phyloP scores from a whole-genome alignment of 2,329 filamentous ascomycete genomes.

The Colletotrichum godetiae region DNA sequence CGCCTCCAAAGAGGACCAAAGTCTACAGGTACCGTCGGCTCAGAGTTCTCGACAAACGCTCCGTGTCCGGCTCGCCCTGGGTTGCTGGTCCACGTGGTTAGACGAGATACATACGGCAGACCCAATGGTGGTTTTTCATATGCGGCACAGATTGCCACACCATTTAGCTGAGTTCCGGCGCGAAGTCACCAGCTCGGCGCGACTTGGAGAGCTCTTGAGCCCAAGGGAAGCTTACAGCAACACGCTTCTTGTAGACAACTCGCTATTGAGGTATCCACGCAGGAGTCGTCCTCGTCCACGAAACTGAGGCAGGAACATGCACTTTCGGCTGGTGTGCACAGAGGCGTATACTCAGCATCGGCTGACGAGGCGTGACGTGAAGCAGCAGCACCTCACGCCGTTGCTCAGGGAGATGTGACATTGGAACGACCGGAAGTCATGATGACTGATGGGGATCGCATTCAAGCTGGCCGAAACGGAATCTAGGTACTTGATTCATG shows the following conservation, averaged over 20 bases:
- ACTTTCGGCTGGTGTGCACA: background rate
- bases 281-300: background rate
- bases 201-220: constrained; percentile 6
- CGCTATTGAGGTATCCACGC: background rate
- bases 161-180: constrained; percentile 23
- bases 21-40: constrained; percentile 3
- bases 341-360: background rate
- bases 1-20: constrained; percentile 18
- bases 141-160: constrained; percentile 18
- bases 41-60: constrained; percentile 27
- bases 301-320: background rate
- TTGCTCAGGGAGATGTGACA: constrained; percentile 27
- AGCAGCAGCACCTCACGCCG: background rate
- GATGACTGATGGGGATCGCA: constrained; percentile 24
- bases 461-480: constrained; percentile 21
- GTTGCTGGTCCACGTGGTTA: constrained; percentile 25
- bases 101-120: constrained; percentile 10
- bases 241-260: constrained; percentile 7
- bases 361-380: background rate
- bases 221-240: constrained; percentile 3
- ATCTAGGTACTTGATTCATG: constrained; percentile 43
- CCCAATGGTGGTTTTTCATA: constrained; percentile 17
- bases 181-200: constrained; percentile 1
- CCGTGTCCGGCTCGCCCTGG: constrained; percentile 25
- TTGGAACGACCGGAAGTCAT: constrained; percentile 28